Evolutionary conservation across 495 filamentous ascomycete genomes (phyloP), one percentile per base, ranked within the genome.

Genomic region (Aspergillus hancockii): DNA sequence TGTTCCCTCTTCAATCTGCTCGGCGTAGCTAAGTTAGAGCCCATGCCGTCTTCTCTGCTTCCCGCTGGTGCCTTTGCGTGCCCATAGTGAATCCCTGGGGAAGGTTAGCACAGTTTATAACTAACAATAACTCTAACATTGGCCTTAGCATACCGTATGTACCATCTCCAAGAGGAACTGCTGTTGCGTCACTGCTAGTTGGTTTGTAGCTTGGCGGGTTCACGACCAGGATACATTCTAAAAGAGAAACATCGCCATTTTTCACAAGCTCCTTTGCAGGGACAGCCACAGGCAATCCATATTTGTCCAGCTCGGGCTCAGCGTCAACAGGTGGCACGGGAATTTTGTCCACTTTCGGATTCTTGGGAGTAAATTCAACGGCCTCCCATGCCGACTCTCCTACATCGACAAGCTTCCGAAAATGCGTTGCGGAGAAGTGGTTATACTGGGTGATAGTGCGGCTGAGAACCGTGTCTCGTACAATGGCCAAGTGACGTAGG

Each of bases 401-500:
- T 25, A 67, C 68, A 28, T 86, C 78, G 14, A 88, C 85, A 12
- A 86, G 71, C 55, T 79, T 77, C 23, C 80, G 66, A 59, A 86
- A 89, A 59, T 84, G 81, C 4, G 63, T 68, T 31, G 74, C 77
- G 2, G 84, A 78, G 50, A 85, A 86, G 55, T 88, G 84, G 18
- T 83, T 65, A 64, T 85, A 89, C 54, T 85, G 80, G 7, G 79
- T 75, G 18, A 74, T 73, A 23, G 81, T 85, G 3, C 73, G 73
- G 13, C 71, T 73, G 19, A 87, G 74, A 12, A 72, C 74, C 18
- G 80, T 84, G 61, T 90, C 88, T 59, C 84, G 73, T 41, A 90
- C 75, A 19, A 90, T 76, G 23, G 82, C 79, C n/a, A 87, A 68
- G 64, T 88, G 84, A 25, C 81, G 81, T 45, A 90, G 75, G 63